Evolutionary conservation across 2,329 filamentous ascomycete genomes (phyloP).

Genomic region (Calonectria ilicicola): DNA sequence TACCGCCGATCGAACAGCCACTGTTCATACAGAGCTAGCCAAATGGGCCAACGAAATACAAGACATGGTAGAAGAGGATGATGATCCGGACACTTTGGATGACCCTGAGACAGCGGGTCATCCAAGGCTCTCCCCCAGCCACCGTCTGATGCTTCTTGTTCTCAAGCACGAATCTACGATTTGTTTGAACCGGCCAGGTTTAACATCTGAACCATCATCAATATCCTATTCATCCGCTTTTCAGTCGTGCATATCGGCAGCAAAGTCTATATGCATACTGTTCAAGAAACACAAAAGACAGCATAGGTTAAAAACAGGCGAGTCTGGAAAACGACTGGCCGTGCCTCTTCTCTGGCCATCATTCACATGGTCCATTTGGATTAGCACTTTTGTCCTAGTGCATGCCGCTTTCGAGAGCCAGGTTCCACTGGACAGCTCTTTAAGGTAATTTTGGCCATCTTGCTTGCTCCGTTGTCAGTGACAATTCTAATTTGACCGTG

Average conservation of each 20-base stretch:
- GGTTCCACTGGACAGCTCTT: conserved; percentile 50
- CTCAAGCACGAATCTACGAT: conserved; percentile 63
- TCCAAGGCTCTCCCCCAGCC: conserved; percentile 45
- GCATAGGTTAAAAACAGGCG: conserved; percentile 24
- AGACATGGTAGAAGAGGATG: conserved; percentile 57
- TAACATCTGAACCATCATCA: conserved; percentile 57
- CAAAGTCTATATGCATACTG: conserved; percentile 58
- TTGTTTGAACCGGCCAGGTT: conserved; percentile 61
- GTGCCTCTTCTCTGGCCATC: conserved; percentile 60
- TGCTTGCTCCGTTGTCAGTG: rapidly evolving
- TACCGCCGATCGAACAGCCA: conserved; percentile 54
- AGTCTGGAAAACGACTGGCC: conserved; percentile 16
- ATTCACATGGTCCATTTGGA: conserved; percentile 66
- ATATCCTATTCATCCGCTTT: conserved; percentile 60
- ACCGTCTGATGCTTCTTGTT: conserved; percentile 56
- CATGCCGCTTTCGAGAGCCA: conserved; percentile 62
- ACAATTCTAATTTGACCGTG: neutral
- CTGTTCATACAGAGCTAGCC: conserved; percentile 61
- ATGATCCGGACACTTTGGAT: conserved; percentile 17
- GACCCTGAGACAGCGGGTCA: conserved; percentile 18
- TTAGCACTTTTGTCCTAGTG: conserved; percentile 63
- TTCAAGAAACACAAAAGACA: conserved; percentile 46
- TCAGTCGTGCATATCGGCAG: conserved; percentile 63
- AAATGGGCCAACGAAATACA: conserved; percentile 67
- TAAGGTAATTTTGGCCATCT: conserved; percentile 47